Evolutionary conservation across 345 rosid genomes (phyloP), one percentile per base, ranked within the genome.

Genomic region (Populus euphratica): DNA sequence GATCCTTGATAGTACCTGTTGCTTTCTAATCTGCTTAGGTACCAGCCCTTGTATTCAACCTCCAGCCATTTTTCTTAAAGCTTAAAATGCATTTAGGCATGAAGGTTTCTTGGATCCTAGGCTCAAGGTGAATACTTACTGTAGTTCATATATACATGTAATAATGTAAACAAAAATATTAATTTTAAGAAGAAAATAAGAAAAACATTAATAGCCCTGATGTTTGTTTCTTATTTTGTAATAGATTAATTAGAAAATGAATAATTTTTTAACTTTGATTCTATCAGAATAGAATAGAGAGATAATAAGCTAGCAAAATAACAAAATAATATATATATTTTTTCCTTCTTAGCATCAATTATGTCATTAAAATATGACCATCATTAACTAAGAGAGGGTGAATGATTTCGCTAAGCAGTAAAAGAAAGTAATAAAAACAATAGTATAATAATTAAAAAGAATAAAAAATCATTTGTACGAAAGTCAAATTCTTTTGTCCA

Each of bases 11-110:
- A 56, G 29, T 9, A 56, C 14, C 23, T 56, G 23, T 56, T 75
- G 64, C 72, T 35, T 35, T 38, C 21, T 72, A 14, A 36, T 44
- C 56, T 67, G 78, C 73, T 17, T 29, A 75, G 52, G 47, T 61
- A 54, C 73, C 52, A 7, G 43, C 59, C 67, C 33, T 74, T 74
- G 35, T 68, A 69, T 33, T 67, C 31, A 27, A 52, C 43, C 12
- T 74, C 17, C 41, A 56, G 14, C 27, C 5, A 56, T 9, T 56
- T 5, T 56, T 56, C 27, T 56, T 56, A n/a, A 56, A 56, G 63
- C 23, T 0, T n/a, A 9, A n/a, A 12, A 25, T n/a, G 29, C 29
- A 10, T 25, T 56, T 56, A 56, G 14, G 63, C 14, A 8, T n/a
- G 21, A 54, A 54, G 25, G 61, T 8, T 54, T 54, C 61, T 3